Base-by-base conservation (phyloP, 192 early-diverging fungal species). In the Spizellomyces sp. region DNA sequence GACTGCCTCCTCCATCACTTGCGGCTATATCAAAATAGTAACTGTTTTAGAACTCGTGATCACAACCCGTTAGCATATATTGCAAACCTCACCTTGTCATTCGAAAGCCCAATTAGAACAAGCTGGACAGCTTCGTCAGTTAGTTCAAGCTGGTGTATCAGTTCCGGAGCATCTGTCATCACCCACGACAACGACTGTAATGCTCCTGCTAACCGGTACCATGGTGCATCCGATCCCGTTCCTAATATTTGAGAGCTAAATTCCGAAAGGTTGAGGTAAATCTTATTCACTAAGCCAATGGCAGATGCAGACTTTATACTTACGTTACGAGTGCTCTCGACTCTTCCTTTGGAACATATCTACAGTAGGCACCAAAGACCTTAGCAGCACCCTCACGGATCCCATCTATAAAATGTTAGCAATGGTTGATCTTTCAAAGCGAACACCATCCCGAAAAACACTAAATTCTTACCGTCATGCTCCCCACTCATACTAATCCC, bases 311-410 rank as follows among this genome's bases (percentile, higher is more conserved):
- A 36, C 27, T 36, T 0, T 36, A 36, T 36, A 0, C 27, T 36
- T 36, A 36, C 27, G 27, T 36, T 36, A 36, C 27, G 27, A 36
- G 27, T 36, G 27, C 27, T 36, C 27, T 36, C 27, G 27, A 36
- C 27, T 36, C 27, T 36, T 36, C 27, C 27, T 36, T 36, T 36
- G 27, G 27, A 12, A 90, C 66, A 59, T 89, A 84, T 48, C 79
- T 82, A 71, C 85, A 81, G 69, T 82, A 86, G 4, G 81, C 78
- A 8, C 81, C 86, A 60, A 91, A 83, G 67, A 87, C 77, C 72
- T 88, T 89, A 17, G 90, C 78, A 7, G 88, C 85, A 0, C 75
- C 78, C 57, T 78, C 68, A 63, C 89, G 75, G 60, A 83, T 71
- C 0, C 73, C 81, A 67, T 90, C 89, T 87, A 36, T 0, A 36